Conservation (phyloP, 345 rosid genomes). For the Acer campestre region DNA sequence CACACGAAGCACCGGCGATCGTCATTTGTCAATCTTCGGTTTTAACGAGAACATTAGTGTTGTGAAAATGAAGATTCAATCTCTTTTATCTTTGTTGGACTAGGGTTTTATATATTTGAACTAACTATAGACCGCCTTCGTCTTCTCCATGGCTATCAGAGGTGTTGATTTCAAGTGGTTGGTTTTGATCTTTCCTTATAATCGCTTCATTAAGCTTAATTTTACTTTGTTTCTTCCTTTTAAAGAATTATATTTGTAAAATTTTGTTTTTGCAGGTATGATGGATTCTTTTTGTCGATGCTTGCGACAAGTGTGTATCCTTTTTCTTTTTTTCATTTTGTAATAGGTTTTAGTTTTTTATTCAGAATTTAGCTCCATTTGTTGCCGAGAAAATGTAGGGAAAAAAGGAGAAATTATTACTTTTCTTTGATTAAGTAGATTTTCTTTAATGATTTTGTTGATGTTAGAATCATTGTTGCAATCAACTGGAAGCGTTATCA, state of each 20-base stretch:
- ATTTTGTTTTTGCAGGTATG: constrained; percentile 65
- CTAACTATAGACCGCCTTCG: not conserved
- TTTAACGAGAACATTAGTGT: not conserved
- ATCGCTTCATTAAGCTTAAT: not conserved
- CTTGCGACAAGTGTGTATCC: constrained; percentile 99
- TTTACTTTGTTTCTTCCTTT: not conserved
- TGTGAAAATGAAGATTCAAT: constrained; percentile 15
- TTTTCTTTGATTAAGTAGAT: not conserved
- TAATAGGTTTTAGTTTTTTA: not conserved
- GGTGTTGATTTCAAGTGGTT: constrained; percentile 98
- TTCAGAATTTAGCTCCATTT: not conserved
- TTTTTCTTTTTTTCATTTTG: constrained; percentile 13
- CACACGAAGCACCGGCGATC: too few relatives aligned
- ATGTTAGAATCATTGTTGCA: constrained; percentile 76
- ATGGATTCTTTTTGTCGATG: constrained; percentile 99
- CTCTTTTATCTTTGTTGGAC: not conserved
- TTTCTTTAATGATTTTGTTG: constrained; percentile 36
- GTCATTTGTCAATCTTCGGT: not conserved
- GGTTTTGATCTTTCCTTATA: constrained; percentile 25
- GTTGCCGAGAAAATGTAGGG: constrained; percentile 3
- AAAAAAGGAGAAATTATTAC: not conserved
- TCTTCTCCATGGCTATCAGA: constrained; percentile 67
- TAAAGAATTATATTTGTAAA: not conserved
- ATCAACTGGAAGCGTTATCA: constrained; percentile 86
- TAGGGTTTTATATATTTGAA: constrained; percentile 19